Evolutionary conservation across 176 grass and related monocot species (phyloP).

Genomic region (Tuctoria greenei): DNA sequence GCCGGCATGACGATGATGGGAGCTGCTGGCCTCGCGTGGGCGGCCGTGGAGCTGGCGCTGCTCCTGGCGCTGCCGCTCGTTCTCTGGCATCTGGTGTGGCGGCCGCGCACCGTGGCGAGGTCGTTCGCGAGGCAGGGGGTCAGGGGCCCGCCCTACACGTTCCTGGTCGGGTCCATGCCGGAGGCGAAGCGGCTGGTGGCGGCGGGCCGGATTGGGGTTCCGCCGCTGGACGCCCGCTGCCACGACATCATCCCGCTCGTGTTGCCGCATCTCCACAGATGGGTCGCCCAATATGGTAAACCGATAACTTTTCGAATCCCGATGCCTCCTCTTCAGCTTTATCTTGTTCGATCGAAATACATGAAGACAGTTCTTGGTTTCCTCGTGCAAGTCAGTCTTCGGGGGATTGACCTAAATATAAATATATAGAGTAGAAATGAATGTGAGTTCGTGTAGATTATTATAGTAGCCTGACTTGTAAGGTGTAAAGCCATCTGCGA

Average conservation of each 20-base stretch:
- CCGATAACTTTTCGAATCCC: neutral
- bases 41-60: neutral
- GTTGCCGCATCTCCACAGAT: slow-evolving; percentile 31
- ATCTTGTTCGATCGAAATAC: too few relatives aligned
- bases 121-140: slow-evolving; percentile 43
- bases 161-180: slow-evolving; percentile 36
- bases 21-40: neutral
- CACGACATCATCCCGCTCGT: slow-evolving; percentile 44
- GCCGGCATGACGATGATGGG: neutral
- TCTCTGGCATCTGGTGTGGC: slow-evolving; percentile 39
- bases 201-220: slow-evolving; percentile 1
- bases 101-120: slow-evolving; percentile 26
- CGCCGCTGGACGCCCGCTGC: slow-evolving; percentile 29
- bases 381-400: too few relatives aligned
- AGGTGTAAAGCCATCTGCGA: too few relatives aligned
- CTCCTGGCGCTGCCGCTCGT: slow-evolving; percentile 14
- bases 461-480: neutral
- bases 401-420: too few relatives aligned
- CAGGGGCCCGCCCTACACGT: slow-evolving; percentile 38
- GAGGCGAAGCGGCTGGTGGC: slow-evolving; percentile 38
- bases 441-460: too few relatives aligned
- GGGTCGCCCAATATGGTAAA: slow-evolving; percentile 37
- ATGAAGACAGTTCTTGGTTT: too few relatives aligned
- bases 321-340: too few relatives aligned
- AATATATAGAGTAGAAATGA: neutral